Evolutionary conservation across 1,284 basidiomycete species (phyloP).

Genomic region (Melampsora americana): DNA sequence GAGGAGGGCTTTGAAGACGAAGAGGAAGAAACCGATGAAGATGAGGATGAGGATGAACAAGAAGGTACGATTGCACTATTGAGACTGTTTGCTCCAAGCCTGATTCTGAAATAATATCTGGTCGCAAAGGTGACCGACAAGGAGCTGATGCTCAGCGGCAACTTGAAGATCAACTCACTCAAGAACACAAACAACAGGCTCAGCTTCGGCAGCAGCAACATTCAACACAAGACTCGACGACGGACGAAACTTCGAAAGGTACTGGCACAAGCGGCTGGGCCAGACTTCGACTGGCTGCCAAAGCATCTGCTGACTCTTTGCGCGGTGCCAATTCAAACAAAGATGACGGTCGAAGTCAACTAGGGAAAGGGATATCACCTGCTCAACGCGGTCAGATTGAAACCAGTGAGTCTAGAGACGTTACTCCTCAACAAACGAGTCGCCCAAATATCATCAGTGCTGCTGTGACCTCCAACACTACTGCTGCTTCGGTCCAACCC

Average conservation of each 20-base stretch:
- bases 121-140: constrained; percentile 58
- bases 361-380: constrained; percentile 42
- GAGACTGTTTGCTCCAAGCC: not conserved
- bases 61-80: not conserved
- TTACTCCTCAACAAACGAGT: constrained; percentile 2
- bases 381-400: constrained; percentile 35
- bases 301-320: constrained; percentile 43
- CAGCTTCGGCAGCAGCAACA: constrained; percentile 51
- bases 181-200: constrained; percentile 49
- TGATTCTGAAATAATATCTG: constrained; percentile 59
- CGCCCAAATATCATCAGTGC: not conserved
- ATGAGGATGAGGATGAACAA: constrained; percentile 45
- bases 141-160: constrained; percentile 50
- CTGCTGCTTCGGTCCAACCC: constrained; percentile 3
- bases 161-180: constrained; percentile 45
- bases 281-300: constrained; percentile 41
- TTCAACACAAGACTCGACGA: constrained; percentile 8
- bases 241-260: constrained; percentile 8
- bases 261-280: constrained; percentile 33
- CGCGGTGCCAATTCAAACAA: constrained; percentile 24
- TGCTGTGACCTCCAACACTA: not conserved
- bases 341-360: constrained; percentile 37
- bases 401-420: not conserved
- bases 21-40: constrained; percentile 46
- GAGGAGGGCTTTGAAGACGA: constrained; percentile 46